Evolutionary conservation across 108 stramenopile species (phyloP).

Genomic region (Fistulifera solaris): DNA sequence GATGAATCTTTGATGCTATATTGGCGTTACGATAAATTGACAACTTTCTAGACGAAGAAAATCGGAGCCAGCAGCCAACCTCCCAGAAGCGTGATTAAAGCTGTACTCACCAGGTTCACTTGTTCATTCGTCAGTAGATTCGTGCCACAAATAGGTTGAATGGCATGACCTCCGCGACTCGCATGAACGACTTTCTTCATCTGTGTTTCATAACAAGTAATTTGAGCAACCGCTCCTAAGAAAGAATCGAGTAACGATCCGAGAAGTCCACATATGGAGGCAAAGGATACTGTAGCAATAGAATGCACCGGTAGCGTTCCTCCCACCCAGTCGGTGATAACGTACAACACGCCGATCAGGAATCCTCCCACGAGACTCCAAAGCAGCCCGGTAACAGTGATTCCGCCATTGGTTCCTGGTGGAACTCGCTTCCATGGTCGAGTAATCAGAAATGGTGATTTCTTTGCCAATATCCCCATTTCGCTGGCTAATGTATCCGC

Average conservation of each 20-base stretch:
- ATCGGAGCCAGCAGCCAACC: constrained; percentile 45
- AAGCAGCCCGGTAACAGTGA: constrained; percentile 43
- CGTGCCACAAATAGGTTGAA: constrained; percentile 26
- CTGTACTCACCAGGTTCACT: constrained; percentile 65
- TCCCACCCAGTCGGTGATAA: constrained; percentile 26
- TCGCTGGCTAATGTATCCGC: constrained; percentile 81
- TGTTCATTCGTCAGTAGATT: constrained; percentile 66
- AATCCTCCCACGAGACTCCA: constrained; percentile 58
- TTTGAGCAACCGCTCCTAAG: constrained; percentile 68
- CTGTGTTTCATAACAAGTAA: constrained; percentile 52
- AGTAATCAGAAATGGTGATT: constrained; percentile 54
- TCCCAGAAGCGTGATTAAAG: constrained; percentile 42
- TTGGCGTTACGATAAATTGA: too few species aligned
- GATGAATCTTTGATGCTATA: too few species aligned
- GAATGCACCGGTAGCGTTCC: constrained; percentile 24
- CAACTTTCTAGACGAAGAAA: constrained; percentile 18
- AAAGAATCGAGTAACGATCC: constrained; percentile 71
- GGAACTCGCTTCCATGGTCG: constrained; percentile 49
- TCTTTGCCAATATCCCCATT: constrained; percentile 57
- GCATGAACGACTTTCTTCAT: constrained; percentile 40
- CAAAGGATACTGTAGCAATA: constrained; percentile 27
- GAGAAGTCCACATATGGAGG: constrained; percentile 41
- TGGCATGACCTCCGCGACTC: constrained; percentile 3
- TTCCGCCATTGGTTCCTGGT: constrained; percentile 76
- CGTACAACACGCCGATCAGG: constrained; percentile 47